phyloP scores from a whole-genome alignment of 2,329 filamentous ascomycete species.

The Aspergillus amoenus region DNA sequence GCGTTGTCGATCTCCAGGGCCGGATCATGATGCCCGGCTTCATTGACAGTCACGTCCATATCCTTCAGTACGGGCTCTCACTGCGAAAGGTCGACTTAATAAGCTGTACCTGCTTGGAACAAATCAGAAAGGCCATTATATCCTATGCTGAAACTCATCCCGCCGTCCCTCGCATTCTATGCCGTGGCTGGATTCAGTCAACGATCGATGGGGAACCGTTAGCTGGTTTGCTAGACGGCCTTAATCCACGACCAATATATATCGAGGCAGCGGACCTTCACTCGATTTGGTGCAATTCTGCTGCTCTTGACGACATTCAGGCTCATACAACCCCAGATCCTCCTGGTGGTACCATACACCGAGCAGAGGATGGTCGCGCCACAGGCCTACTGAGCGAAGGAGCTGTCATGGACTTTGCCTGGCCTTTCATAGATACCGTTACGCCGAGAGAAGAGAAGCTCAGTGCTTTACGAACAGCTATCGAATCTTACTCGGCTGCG shows the following conservation, averaged over 20 bases:
- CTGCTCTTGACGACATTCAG: conserved; percentile 47
- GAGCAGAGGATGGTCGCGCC: conserved; percentile 40
- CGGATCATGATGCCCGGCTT: conserved; percentile 47
- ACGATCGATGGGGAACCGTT: conserved; percentile 45
- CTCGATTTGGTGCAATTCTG: conserved; percentile 51
- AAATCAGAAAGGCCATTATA: conserved; percentile 44
- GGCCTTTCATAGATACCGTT: conserved; percentile 47
- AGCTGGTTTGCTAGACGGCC: conserved; percentile 47
- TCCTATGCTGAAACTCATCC: conserved; percentile 39
- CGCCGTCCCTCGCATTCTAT: conserved; percentile 43
- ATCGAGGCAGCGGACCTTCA: conserved; percentile 52
- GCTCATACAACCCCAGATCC: conserved; percentile 42
- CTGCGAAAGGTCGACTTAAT: conserved; percentile 47
- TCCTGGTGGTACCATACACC: conserved; percentile 47
- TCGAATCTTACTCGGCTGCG: conserved; percentile 43
- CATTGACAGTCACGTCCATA: conserved; percentile 45
- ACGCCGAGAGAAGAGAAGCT: conserved; percentile 45
- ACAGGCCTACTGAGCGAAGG: conserved; percentile 49
- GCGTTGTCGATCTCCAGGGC: conserved; percentile 34
- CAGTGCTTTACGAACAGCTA: conserved; percentile 39
- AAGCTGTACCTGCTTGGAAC: conserved; percentile 39
- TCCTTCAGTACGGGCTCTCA: conserved; percentile 48
- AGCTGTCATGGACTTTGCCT: conserved; percentile 46
- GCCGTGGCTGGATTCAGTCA: conserved; percentile 51
- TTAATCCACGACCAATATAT: conserved; percentile 50